Conservation (phyloP, 2,329 filamentous ascomycete species). For the Fusarium coicis region DNA sequence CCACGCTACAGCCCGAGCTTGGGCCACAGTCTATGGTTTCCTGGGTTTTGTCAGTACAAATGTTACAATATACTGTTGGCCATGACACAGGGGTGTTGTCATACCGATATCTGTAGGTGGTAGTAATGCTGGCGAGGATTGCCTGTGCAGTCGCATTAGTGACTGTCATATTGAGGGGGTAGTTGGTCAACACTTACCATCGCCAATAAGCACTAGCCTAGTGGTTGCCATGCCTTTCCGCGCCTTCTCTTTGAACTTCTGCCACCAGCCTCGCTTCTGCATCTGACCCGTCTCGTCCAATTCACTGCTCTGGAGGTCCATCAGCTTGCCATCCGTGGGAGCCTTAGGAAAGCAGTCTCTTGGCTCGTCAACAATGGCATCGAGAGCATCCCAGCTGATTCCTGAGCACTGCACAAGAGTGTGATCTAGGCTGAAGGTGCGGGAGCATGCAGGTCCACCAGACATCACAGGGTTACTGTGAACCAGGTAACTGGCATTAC, state of each 20-base stretch:
- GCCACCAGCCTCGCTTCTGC: not conserved
- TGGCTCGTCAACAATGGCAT: not conserved
- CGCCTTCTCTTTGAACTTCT: rapidly evolving
- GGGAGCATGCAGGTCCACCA: not conserved
- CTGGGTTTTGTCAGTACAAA: not conserved
- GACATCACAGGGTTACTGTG: not conserved
- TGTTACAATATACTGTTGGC: not conserved
- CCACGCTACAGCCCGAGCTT: not conserved
- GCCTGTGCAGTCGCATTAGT: not conserved
- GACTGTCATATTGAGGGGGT: not conserved
- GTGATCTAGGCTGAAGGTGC: not conserved
- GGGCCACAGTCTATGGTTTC: not conserved
- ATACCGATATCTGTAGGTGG: not conserved
- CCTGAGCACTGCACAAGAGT: not conserved
- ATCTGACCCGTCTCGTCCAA: not conserved
- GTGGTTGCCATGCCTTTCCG: too few relatives aligned
- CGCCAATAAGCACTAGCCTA: not conserved
- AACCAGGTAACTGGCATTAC: not conserved
- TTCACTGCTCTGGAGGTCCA: not conserved
- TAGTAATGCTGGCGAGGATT: not conserved
- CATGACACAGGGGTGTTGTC: not conserved
- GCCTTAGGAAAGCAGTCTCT: not conserved
- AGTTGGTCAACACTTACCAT: not conserved
- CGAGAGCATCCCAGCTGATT: not conserved
- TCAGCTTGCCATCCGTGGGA: not conserved